These are phyloP conservation scores for Potentilla sterilis DNA, from an alignment of 306 rosid genomes.

Conservation along the genomic window DNA sequence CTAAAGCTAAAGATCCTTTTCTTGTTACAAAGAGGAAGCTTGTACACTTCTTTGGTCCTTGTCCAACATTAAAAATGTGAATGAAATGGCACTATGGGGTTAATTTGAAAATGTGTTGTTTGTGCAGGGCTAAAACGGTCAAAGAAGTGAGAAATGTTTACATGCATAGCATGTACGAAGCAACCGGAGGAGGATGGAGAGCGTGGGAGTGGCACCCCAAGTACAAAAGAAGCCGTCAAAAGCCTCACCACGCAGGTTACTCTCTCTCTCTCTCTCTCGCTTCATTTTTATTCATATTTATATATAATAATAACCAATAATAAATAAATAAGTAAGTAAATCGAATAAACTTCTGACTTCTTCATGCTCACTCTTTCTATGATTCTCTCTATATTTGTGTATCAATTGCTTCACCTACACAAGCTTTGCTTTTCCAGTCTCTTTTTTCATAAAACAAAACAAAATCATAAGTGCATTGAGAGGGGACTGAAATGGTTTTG, in stretches of 20 bases:
- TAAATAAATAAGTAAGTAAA: background rate
- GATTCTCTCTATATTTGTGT: constrained; percentile 6
- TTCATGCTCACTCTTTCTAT: constrained; percentile 3
- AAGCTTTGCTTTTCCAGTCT: constrained; percentile 52
- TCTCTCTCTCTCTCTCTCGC: constrained; percentile 18
- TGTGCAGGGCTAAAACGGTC: constrained; percentile 37
- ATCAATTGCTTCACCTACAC: constrained; percentile 36
- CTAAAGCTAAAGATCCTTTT: constrained; percentile 8
- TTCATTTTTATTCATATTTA: background rate
- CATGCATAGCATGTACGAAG: constrained; percentile 90
- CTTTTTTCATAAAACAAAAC: constrained; percentile 48
- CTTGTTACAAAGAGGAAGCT: constrained; percentile 17
- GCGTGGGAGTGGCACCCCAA: constrained; percentile 91
- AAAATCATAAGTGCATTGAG: constrained; percentile 37
- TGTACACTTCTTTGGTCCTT: background rate
- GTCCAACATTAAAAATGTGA: constrained; percentile 3
- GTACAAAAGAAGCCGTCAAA: constrained; percentile 93
- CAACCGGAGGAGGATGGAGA: constrained; percentile 43
- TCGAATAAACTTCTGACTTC: background rate
- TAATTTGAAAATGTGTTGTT: constrained; percentile 14
- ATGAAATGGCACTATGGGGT: background rate
- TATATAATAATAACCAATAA: background rate
- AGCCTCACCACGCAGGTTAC: constrained; percentile 89
- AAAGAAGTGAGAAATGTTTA: constrained; percentile 54
- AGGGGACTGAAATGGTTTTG: constrained; percentile 15